These are phyloP conservation scores for Sclerotinia glacialis DNA, from an alignment of 2,329 filamentous ascomycete species.

Conservation along the genomic window DNA sequence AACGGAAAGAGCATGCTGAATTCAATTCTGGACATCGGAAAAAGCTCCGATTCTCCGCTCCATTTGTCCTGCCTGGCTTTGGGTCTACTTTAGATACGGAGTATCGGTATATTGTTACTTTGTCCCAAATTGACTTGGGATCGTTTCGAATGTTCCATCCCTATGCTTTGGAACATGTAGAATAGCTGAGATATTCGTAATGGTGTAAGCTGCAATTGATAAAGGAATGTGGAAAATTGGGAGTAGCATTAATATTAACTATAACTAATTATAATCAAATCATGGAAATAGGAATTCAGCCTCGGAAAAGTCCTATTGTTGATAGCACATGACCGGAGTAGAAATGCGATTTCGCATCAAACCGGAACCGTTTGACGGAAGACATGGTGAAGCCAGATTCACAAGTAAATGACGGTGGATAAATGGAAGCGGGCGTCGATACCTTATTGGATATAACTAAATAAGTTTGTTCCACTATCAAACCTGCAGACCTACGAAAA, in stretches of 20 bases:
- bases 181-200: not conserved
- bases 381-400: not conserved
- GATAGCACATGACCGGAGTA: constrained; percentile 1
- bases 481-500: constrained; percentile 20
- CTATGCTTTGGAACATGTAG: not conserved
- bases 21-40: not conserved
- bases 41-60: not conserved
- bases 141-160: not conserved
- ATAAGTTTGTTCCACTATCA: not conserved
- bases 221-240: too few species aligned
- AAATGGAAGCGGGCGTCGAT: not conserved
- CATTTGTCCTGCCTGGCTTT: not conserved
- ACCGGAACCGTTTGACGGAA: constrained; percentile 9
- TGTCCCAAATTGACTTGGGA: not conserved
- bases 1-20: not conserved
- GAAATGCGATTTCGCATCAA: not conserved
- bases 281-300: not conserved
- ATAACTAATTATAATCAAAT: too few species aligned
- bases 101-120: too few species aligned
- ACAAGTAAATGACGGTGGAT: not conserved
- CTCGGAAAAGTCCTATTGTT: not conserved
- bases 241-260: not conserved
- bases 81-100: not conserved
- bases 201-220: too few species aligned
- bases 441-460: not conserved